Evolutionary conservation across 1,139 yeast species (phyloP), one percentile per base, ranked within the genome.

Genomic region (Scheffersomyces illinoinensis): DNA sequence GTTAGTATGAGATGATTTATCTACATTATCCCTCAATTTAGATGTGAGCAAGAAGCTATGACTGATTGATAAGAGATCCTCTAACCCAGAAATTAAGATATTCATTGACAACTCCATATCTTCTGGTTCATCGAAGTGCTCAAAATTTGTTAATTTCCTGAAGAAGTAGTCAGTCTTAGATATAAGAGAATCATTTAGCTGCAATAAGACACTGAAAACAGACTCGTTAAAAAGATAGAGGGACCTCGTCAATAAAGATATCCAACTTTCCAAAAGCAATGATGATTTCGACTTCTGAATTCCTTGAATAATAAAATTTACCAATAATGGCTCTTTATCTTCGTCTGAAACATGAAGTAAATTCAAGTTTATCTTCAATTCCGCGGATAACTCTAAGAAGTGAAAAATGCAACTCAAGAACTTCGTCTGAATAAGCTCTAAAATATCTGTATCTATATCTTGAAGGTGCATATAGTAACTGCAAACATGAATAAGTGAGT

Each of bases 31-130:
- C 47, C 64, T 68, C 51, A 75, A 61, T 68, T 79, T 69, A 58
- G 81, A 74, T 1, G 79, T 76, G 62, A 72, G 66, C 58, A 84
- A 72, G 66, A 79, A 88, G 59, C 85, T 82, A 68, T 90, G 92
- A n/a, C 91, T 83, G 1, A 84, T 81, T 1, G 82, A 78, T 52
- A 91, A 69, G 23, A 90, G 70, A 59, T 86, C 87, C 64, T 90
- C 93, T 49, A 91, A 71, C 0, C 95, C 93, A n/a, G 82, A 77
- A 53, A 91, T 72, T 47, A 90, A 71, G 47, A 82, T 79, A 46
- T 82, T 82, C 18, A 88, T 81, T 1, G 84, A 81, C 4, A 79
- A 74, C 54, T 84, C 88, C 4, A 75, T 67, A 59, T 78, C 79
- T 20, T 68, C 68, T 17, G 70, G 58, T 6, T 61, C 76, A 62